Percentiles rank a stretch among this genome's conserved stretches.
Evolutionary conservation across 2,329 filamentous ascomycete genomes (phyloP).

Genomic region (Claviceps quebecensis): DNA sequence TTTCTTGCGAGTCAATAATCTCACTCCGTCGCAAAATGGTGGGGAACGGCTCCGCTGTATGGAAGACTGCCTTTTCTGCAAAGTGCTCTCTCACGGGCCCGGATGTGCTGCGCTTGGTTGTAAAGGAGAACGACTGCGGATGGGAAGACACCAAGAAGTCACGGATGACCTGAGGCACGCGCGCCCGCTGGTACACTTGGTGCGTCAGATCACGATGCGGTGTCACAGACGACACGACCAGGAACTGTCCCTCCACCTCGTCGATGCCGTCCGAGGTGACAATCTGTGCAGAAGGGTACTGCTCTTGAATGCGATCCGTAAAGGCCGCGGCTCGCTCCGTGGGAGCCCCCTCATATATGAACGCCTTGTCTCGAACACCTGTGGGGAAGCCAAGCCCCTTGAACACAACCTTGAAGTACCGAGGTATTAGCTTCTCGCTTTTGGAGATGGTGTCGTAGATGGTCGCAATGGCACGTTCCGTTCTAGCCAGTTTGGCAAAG

Average conservation of each 20-base stretch:
- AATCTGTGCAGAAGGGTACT: slow-evolving; percentile 76
- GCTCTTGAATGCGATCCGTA: slow-evolving; percentile 80
- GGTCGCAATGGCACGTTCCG: slow-evolving; percentile 78
- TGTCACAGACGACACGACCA: slow-evolving; percentile 69
- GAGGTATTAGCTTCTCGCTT: slow-evolving; percentile 61
- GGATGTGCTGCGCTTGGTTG: slow-evolving; percentile 53
- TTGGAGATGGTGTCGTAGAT: slow-evolving; percentile 83
- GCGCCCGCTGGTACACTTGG: slow-evolving; percentile 76
- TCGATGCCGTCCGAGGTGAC: slow-evolving; percentile 54
- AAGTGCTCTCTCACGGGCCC: slow-evolving; percentile 59
- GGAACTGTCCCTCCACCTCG: slow-evolving; percentile 79
- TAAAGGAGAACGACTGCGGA: slow-evolving; percentile 66
- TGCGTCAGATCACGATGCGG: slow-evolving; percentile 71
- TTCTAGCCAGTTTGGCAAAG: slow-evolving; percentile 78
- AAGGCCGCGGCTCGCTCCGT: slow-evolving; percentile 69
- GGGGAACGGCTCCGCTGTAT: slow-evolving; percentile 74
- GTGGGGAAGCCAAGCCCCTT: slow-evolving; percentile 77
- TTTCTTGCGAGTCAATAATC: slow-evolving; percentile 53
- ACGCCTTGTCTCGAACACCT: slow-evolving; percentile 75
- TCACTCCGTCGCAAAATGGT: slow-evolving; percentile 83
- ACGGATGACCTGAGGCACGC: slow-evolving; percentile 68
- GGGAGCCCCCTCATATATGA: slow-evolving; percentile 73
- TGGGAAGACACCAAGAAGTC: slow-evolving; percentile 72
- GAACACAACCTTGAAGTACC: slow-evolving; percentile 87
- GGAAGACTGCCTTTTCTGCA: slow-evolving; percentile 74